Conservation (phyloP, 2,329 filamentous ascomycete genomes). For the Diaporthe ilicicola region DNA sequence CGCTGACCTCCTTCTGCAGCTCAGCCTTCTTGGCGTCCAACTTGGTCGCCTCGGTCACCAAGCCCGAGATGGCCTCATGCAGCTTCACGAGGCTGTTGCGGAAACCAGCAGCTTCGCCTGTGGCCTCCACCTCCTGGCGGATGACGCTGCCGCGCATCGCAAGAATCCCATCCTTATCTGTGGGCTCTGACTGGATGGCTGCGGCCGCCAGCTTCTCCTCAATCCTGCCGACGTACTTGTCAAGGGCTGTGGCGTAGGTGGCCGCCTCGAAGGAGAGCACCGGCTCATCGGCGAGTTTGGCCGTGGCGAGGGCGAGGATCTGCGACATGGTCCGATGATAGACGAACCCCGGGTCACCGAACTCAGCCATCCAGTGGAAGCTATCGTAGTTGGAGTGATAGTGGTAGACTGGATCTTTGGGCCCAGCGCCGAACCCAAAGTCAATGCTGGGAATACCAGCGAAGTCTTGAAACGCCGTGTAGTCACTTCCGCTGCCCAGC, state of each 20-base stretch:
- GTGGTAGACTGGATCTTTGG: conserved; percentile 68
- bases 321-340: conserved; percentile 75
- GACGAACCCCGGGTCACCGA: conserved; percentile 72
- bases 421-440: conserved; percentile 57
- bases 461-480: conserved; percentile 73
- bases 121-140: conserved; percentile 32
- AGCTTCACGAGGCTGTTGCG: conserved; percentile 49
- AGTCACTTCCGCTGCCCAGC: conserved; percentile 73
- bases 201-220: conserved; percentile 55
- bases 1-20: conserved; percentile 47
- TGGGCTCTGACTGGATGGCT: conserved; percentile 35
- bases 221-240: conserved; percentile 59
- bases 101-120: conserved; percentile 50
- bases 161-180: conserved; percentile 30
- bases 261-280: conserved; percentile 71
- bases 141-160: conserved; percentile 32
- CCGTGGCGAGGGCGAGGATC: conserved; percentile 68
- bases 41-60: conserved; percentile 41
- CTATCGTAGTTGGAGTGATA: conserved; percentile 89
- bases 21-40: conserved; percentile 50
- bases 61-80: conserved; percentile 39
- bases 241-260: conserved; percentile 69
- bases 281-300: conserved; percentile 67
- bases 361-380: conserved; percentile 84
- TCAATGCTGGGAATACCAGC: conserved; percentile 57